A percentile compares a stretch with the other conserved stretches of the same genome.
phyloP scores from a whole-genome alignment of 257 asterid genomes.

The Solanum habrochaites region DNA sequence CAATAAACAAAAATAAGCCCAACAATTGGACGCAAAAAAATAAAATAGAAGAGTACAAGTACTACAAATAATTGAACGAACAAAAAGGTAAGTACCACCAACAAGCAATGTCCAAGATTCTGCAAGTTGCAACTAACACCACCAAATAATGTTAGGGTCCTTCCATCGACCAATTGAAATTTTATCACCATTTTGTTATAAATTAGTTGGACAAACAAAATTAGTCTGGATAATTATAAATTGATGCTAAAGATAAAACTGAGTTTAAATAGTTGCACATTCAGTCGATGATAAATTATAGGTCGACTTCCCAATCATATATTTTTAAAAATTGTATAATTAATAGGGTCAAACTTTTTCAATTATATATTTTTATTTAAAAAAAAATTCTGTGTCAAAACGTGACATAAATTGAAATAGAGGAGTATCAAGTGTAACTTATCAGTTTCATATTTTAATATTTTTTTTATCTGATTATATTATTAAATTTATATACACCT shows the following conservation, averaged over 20 bases:
- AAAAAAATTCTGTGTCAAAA: no score
- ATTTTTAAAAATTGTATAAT: fast-evolving
- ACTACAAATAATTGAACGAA: neutral
- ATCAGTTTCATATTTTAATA: no score
- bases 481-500: no score
- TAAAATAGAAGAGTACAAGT: neutral
- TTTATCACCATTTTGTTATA: neutral
- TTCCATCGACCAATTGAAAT: neutral
- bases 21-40: neutral
- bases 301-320: neutral
- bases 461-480: no score
- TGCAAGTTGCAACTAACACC: neutral
- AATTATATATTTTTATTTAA: no score
- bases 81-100: neutral
- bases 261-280: neutral
- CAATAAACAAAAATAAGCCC: no score
- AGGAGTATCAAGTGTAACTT: no score
- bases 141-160: neutral
- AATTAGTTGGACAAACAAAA: neutral
- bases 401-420: no score
- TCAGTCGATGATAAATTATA: no score
- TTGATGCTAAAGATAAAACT: neutral
- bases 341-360: no score
- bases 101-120: neutral
- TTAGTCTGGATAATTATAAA: no score